Evolutionary conservation across 139 green algal species (phyloP), one percentile per base, ranked within the genome.

Genomic region (Chlamydomonas sp.): DNA sequence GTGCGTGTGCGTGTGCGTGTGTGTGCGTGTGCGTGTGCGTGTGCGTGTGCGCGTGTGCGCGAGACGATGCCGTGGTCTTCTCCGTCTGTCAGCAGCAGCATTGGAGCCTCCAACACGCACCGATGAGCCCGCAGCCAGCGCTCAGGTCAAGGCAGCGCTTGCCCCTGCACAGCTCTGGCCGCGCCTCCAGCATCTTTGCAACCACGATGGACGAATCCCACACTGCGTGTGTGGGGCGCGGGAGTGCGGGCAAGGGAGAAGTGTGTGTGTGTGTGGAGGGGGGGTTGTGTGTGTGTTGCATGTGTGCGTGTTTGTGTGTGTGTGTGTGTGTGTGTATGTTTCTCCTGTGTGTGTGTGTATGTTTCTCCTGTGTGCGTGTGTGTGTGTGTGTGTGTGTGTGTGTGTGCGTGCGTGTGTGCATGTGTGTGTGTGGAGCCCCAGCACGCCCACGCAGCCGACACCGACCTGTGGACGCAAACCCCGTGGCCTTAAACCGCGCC

Each of bases 141-240:
- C 65, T 79, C 20, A 90, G 72, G 49, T 91, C 86, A 35, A 87
- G 65, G 64, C 80, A 83, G 20, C 75, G 70, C 71, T 63, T 75
- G 48, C 75, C 80, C 0, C 33, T 34, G 5, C 69, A 49, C 26
- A 60, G 31, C 1, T 66, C 37, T 33, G 61, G 30, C 2, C 71
- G 64, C 30, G 72, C 54, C 48, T 83, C 80, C 65, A 88, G 68
- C 30, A 69, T 74, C 70, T 90, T 89, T 38, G 80, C 64, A 20
- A 87, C 64, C 10, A 91, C 86, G 34, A 90, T 91, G 68, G 39
- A 71, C 31, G 70, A 83, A 74, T 91, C 86, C 86, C 86, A 91
- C 3, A 91, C 83, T 74, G 60, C 36, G 62, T 33, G 60, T 68
- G n/a, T 57, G 16, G 47, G 26, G 54, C 24, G 34, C 34, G 26